Percentiles rank a stretch among this genome's conserved stretches.
Conservation (phyloP, 495 filamentous ascomycete species). For the Penicillium soppii region DNA sequence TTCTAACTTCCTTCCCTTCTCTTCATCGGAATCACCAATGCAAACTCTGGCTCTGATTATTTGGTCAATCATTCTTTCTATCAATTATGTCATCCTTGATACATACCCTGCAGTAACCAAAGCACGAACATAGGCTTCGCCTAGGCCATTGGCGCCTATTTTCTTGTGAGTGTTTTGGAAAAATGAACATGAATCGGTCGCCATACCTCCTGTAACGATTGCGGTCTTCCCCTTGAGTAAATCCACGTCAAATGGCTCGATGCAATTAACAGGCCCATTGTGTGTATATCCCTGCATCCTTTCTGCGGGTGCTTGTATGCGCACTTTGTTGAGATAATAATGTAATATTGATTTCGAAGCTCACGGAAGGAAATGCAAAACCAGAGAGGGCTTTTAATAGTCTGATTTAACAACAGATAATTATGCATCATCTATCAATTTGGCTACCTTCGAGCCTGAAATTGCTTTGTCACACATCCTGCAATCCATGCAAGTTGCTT, state of each 20-base stretch:
- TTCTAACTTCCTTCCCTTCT: slow-evolving; percentile 11
- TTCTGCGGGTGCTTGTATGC: no score
- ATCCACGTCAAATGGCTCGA: neutral
- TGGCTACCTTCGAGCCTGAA: neutral
- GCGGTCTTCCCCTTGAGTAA: slow-evolving; percentile 5
- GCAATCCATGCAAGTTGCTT: neutral
- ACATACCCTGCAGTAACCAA: slow-evolving; percentile 19
- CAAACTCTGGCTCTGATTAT: slow-evolving; percentile 10
- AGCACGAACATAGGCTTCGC: slow-evolving; percentile 23
- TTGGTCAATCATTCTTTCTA: neutral
- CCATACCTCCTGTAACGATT: slow-evolving; percentile 13
- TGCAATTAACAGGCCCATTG: neutral
- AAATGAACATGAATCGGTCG: no score
- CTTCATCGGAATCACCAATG: slow-evolving; percentile 13
- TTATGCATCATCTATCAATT: neutral
- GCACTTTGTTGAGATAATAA: no score
- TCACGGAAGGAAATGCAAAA: no score
- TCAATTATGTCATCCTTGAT: neutral
- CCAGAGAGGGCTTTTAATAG: no score
- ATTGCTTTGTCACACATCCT: neutral
- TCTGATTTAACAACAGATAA: neutral
- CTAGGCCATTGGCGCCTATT: slow-evolving; percentile 21
- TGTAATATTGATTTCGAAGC: no score
- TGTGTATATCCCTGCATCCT: neutral
- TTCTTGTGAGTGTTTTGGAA: neutral